Percentiles rank a stretch among this genome's conserved stretches.
These are phyloP conservation scores for Hemileccinum rubropunctum DNA, from an alignment of 768 basidiomycete genomes.

Conservation along the genomic window DNA sequence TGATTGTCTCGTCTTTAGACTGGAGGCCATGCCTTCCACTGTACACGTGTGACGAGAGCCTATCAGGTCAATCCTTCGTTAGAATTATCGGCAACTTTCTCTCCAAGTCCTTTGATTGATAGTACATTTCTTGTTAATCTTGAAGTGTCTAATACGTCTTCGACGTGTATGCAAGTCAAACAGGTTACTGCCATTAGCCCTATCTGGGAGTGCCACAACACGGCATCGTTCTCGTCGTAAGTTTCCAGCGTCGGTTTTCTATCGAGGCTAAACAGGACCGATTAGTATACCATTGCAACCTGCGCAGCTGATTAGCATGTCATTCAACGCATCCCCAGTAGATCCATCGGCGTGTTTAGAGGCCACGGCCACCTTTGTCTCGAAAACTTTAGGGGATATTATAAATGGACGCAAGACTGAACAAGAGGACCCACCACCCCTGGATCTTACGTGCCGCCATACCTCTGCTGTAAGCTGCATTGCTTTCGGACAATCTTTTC, in stretches of 20 bases:
- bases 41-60: conserved; percentile 48
- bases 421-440: conserved; percentile 45
- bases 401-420: conserved; percentile 46
- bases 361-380: conserved; percentile 51
- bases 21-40: conserved; percentile 51
- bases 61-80: conserved; percentile 64
- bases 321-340: conserved; percentile 43
- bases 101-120: conserved; percentile 49
- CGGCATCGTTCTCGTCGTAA: conserved; percentile 41
- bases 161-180: conserved; percentile 43
- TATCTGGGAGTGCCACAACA: conserved; percentile 54
- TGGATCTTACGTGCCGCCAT: conserved; percentile 52
- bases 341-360: conserved; percentile 34
- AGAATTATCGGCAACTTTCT: conserved; percentile 46
- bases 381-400: conserved; percentile 47
- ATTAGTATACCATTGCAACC: conserved; percentile 45
- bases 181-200: conserved; percentile 69
- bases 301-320: conserved; percentile 45
- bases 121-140: conserved; percentile 52
- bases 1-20: conserved; percentile 34
- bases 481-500: background rate
- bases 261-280: conserved; percentile 4
- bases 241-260: conserved; percentile 22
- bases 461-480: conserved; percentile 40
- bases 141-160: conserved; percentile 52